Evolutionary conservation across 2,329 filamentous ascomycete genomes (phyloP).

Genomic region (Fusarium burgessii): DNA sequence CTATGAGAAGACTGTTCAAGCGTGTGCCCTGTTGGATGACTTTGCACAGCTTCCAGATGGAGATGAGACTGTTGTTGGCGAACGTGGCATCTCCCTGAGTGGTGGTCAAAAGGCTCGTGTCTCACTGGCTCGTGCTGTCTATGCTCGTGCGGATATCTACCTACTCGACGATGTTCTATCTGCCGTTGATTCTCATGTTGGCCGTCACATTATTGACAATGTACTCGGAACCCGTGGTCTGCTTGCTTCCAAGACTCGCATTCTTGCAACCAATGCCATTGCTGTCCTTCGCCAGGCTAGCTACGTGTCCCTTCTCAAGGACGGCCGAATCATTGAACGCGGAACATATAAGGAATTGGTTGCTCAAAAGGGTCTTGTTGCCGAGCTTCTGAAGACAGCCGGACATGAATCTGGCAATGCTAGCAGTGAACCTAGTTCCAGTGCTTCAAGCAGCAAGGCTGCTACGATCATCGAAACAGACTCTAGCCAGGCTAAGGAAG

Average conservation of each 20-base stretch:
- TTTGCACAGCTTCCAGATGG: conserved; percentile 94
- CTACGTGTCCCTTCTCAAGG: conserved; percentile 85
- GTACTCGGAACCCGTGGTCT: conserved; percentile 89
- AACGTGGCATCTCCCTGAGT: conserved; percentile 94
- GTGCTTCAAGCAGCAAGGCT: conserved; percentile 62
- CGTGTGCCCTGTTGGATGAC: conserved; percentile 91
- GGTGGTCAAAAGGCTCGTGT: conserved; percentile 96
- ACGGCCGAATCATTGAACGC: conserved; percentile 85
- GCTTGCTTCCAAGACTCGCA: conserved; percentile 85
- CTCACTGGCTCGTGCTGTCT: conserved; percentile 92
- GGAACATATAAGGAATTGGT: conserved; percentile 92
- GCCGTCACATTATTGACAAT: conserved; percentile 92
- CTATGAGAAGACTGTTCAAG: conserved; percentile 91
- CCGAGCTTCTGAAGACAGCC: conserved; percentile 83
- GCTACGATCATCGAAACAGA: conserved; percentile 68
- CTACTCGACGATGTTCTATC: conserved; percentile 94
- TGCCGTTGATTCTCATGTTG: conserved; percentile 98
- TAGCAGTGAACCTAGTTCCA: conserved; percentile 58
- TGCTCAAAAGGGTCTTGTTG: conserved; percentile 92
- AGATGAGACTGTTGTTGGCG: conserved; percentile 95
- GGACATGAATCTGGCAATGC: conserved; percentile 66
- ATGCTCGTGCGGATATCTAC: conserved; percentile 96
- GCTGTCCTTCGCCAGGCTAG: conserved; percentile 90
- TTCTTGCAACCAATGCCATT: conserved; percentile 95
- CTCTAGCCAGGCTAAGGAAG: conserved; percentile 67